Evolutionary conservation across 129 eudicot genomes (phyloP).

Genomic region (Lactuca sativa): DNA sequence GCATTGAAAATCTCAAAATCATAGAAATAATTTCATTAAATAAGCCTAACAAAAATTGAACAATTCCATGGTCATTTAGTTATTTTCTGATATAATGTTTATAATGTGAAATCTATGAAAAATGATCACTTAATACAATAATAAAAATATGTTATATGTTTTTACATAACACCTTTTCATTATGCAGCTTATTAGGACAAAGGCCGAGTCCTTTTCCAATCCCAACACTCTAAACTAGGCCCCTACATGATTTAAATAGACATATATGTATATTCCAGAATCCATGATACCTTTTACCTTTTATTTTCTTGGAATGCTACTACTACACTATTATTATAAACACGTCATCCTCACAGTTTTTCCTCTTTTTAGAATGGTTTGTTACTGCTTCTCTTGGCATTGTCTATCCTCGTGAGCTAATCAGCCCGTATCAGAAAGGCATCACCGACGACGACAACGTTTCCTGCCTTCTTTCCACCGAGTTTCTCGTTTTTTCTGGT

Average conservation of each 20-base stretch:
- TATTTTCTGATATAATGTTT: too few species aligned
- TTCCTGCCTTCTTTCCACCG: conserved; percentile 12
- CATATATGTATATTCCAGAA: conserved; percentile 29
- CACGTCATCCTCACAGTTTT: conserved; percentile 22
- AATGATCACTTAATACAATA: too few species aligned
- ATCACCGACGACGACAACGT: conserved; percentile 15
- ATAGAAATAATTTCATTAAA: too few species aligned
- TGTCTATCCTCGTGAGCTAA: conserved; percentile 20
- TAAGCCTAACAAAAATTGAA: too few species aligned
- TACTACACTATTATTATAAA: conserved; percentile 3
- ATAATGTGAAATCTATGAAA: too few species aligned
- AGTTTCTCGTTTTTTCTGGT: conserved; percentile 18
- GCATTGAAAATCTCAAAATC: too few species aligned
- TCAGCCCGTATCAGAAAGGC: conserved; percentile 8
- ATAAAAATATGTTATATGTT: too few species aligned
- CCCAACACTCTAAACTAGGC: neutral
- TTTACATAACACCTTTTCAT: too few species aligned
- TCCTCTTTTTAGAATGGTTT: conserved; percentile 18
- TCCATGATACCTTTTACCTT: conserved; percentile 5
- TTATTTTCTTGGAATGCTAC: neutral
- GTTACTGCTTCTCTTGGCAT: conserved; percentile 20
- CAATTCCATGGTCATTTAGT: too few species aligned
- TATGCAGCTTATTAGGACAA: too few species aligned
- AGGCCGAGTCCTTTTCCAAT: neutral
- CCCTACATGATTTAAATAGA: conserved; percentile 9